Evolutionary conservation across 2,329 filamentous ascomycete genomes (phyloP).

Genomic region (Calonectria hawksworthii): DNA sequence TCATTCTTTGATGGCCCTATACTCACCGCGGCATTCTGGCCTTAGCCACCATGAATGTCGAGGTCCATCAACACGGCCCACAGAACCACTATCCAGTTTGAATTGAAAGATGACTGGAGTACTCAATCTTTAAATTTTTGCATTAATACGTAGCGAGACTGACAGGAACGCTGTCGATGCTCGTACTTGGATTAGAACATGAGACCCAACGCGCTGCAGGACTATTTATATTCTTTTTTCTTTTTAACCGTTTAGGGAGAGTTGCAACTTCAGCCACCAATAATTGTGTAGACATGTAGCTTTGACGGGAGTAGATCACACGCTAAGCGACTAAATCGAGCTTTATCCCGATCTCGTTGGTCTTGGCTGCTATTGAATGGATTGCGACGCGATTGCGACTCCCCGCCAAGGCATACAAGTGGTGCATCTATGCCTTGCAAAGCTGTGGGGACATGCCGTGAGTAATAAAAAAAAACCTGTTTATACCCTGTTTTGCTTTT

Average conservation of each 20-base stretch:
- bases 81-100: slow-evolving; percentile 35
- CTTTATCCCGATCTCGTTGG: neutral
- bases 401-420: neutral
- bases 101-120: neutral
- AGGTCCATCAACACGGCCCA: slow-evolving; percentile 80
- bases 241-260: neutral
- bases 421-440: neutral
- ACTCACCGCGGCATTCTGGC: slow-evolving; percentile 78
- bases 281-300: neutral
- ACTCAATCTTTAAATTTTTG: neutral
- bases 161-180: neutral
- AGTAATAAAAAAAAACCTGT: neutral
- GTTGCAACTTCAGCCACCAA: neutral
- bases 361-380: neutral
- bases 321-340: neutral
- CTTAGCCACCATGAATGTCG: slow-evolving; percentile 68
- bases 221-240: neutral
- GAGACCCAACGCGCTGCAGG: neutral
- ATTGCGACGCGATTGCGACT: neutral
- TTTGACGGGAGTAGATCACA: neutral
- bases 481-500: neutral
- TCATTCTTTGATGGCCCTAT: slow-evolving; percentile 55
- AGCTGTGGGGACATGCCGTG: neutral
- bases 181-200: neutral
- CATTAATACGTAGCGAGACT: too few species aligned